Evolutionary conservation across 192 early-diverging fungal species (phyloP).

Genomic region (Allomyces macrogynus): DNA sequence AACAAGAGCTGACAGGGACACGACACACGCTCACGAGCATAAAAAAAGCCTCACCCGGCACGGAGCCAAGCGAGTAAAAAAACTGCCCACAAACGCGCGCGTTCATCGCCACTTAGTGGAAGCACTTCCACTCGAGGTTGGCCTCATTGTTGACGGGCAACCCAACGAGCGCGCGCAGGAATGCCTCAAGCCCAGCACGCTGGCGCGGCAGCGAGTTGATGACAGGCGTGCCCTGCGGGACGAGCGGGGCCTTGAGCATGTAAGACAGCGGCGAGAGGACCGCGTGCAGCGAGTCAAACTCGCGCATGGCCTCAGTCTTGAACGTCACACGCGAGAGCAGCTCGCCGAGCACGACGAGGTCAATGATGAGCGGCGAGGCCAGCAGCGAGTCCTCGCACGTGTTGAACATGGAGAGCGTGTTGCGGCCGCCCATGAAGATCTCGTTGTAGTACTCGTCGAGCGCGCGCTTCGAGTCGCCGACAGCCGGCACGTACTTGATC

Average conservation of each 20-base stretch:
- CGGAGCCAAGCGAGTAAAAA: not conserved
- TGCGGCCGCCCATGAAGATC: constrained; percentile 97
- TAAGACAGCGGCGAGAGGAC: constrained; percentile 79
- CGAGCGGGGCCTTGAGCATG: constrained; percentile 97
- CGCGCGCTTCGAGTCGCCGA: constrained; percentile 94
- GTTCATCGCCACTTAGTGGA: constrained; percentile 12
- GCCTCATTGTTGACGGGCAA: constrained; percentile 90
- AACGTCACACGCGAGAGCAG: constrained; percentile 91
- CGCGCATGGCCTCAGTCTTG: constrained; percentile 49
- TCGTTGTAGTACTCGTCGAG: constrained; percentile 95
- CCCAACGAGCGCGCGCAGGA: constrained; percentile 90
- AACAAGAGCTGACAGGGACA: no score
- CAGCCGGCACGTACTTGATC: constrained; percentile 94
- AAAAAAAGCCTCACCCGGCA: not conserved
- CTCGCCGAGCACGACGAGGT: constrained; percentile 85
- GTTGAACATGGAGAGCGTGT: constrained; percentile 95
- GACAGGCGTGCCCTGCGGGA: constrained; percentile 78
- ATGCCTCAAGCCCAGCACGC: constrained; percentile 90
- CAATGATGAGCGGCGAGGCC: constrained; percentile 91
- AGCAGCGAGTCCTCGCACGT: constrained; percentile 98
- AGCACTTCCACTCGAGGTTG: constrained; percentile 77
- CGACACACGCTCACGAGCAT: not conserved
- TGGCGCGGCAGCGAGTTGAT: constrained; percentile 93
- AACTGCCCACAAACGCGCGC: not conserved
- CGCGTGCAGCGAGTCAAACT: constrained; percentile 76